Base-by-base conservation (phyloP, 164 flowering plant genomes). In the Dillenia suffruticosa region DNA sequence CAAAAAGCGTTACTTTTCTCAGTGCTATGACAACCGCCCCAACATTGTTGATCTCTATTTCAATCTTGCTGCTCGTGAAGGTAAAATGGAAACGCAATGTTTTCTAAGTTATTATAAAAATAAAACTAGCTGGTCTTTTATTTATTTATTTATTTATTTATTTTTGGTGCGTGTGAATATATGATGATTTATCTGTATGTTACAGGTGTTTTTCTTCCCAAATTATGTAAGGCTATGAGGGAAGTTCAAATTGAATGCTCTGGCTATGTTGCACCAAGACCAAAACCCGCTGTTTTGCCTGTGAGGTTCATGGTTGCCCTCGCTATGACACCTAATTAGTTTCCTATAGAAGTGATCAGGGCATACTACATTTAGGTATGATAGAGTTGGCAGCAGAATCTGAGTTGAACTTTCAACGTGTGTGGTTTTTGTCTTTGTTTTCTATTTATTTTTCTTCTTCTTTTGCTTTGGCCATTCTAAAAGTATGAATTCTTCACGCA, bases 51-150 rank as follows among this genome's bases (percentile, higher is more conserved):
- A 87, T 65, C 89, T 87, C 50, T 84, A 80, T 81, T 85, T 82
- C 82, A 85, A 79, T 51, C 86, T 88, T 1, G 94, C 94, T 40
- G 91, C 87, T 6, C 86, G 87, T 12, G 94, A 88, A 84, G 91
- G 94, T 84, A 69, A 8, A 6, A 10, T 14, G 14, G 4, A 26
- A 26, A 26, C 5, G 40, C 40, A 26, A 26, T 1, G 40, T 26
- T 26, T 57, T 3, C 13, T 5, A n/a, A 10, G 1, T 8, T 13
- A 0, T 51, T 51, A 17, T 10, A 2, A 56, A 17, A 24, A 56
- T 14, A 56, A 17, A 24, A 26, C 58, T 1, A 54, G 15, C 8
- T 10, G 32, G 56, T 14, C 11, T 14, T 19, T 14, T 10, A 22
- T 16, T 11, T 54, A 54, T n/a, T 4, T 13, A 12, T 13, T 9